Evolutionary conservation across 306 rosid genomes (phyloP).

Genomic region (Vigna mungo): DNA sequence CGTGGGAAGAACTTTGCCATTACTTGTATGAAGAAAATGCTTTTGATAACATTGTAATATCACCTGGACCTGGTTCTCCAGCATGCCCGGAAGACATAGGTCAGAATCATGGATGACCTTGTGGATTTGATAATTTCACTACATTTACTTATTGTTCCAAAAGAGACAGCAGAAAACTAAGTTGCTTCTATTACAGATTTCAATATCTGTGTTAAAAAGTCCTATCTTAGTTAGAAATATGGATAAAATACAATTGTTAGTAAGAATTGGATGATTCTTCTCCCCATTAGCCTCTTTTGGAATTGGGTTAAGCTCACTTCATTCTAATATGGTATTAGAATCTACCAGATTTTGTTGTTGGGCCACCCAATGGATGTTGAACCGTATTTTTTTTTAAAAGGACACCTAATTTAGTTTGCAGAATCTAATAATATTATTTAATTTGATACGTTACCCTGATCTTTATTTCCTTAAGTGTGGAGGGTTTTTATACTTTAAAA

Average conservation of each 20-base stretch:
- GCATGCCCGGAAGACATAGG: constrained; percentile 86
- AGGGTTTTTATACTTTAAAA: constrained; percentile 30
- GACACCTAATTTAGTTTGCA: constrained; percentile 33
- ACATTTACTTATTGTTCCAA: constrained; percentile 18
- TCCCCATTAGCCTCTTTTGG: neutral
- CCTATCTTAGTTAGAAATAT: neutral
- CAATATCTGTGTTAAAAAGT: constrained; percentile 12
- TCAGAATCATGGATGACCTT: constrained; percentile 49
- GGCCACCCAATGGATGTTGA: neutral
- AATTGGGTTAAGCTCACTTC: neutral
- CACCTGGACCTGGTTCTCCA: constrained; percentile 99
- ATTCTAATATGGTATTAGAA: neutral
- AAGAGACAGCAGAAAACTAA: constrained; percentile 30
- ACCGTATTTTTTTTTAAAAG: neutral
- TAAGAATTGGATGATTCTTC: neutral
- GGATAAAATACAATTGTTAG: neutral
- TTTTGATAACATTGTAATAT: constrained; percentile 96
- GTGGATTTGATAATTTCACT: constrained; percentile 17
- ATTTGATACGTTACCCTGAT: constrained; percentile 38
- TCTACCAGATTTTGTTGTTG: neutral
- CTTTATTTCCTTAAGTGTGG: constrained; percentile 31
- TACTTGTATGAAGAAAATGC: constrained; percentile 81
- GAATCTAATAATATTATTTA: constrained; percentile 33
- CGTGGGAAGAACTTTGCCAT: constrained; percentile 77
- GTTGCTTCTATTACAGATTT: constrained; percentile 15